Evolutionary conservation across 176 grass and related monocot genomes (phyloP).

Genomic region (Triticum monococcum): DNA sequence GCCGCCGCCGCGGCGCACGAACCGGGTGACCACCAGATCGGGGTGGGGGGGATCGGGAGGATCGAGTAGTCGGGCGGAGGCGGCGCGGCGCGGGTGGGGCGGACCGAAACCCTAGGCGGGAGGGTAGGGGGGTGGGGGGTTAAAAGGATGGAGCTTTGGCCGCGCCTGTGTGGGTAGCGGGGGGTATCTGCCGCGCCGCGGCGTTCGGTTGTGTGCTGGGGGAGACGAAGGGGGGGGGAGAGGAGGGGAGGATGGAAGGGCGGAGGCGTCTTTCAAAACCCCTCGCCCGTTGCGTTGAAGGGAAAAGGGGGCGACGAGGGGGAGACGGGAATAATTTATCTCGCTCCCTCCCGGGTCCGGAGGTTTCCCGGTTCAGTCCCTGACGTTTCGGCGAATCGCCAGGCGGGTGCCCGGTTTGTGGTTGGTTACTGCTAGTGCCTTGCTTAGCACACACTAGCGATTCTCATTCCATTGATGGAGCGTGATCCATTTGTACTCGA

Average conservation of each 20-base stretch:
- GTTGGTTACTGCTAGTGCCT: background rate
- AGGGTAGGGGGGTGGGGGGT: background rate
- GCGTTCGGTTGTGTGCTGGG: constrained; percentile 22
- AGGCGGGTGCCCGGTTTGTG: too few species aligned
- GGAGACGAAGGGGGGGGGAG: constrained; percentile 4
- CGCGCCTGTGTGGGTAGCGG: background rate
- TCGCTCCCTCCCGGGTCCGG: background rate
- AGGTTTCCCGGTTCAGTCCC: background rate
- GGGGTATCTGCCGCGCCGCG: constrained; percentile 8
- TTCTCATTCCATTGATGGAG: background rate
- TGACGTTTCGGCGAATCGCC: background rate
- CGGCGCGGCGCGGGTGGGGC: constrained; percentile 6
- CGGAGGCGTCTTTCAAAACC: constrained; percentile 65
- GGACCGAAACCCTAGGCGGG: constrained; percentile 60
- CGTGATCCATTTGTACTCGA: background rate
- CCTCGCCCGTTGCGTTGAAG: constrained; percentile 97
- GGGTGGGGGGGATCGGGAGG: constrained; percentile 4
- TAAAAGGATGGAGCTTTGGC: constrained; percentile 30
- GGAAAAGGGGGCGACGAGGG: constrained; percentile 15
- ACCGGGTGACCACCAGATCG: constrained; percentile 28
- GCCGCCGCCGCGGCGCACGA: constrained; percentile 2
- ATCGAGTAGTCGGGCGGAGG: constrained; percentile 9
- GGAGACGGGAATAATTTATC: constrained; percentile 18
- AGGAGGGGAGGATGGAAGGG: background rate
- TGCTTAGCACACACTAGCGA: background rate